Conservation (phyloP, 1,284 basidiomycete genomes). For the Fistulina hepatica region DNA sequence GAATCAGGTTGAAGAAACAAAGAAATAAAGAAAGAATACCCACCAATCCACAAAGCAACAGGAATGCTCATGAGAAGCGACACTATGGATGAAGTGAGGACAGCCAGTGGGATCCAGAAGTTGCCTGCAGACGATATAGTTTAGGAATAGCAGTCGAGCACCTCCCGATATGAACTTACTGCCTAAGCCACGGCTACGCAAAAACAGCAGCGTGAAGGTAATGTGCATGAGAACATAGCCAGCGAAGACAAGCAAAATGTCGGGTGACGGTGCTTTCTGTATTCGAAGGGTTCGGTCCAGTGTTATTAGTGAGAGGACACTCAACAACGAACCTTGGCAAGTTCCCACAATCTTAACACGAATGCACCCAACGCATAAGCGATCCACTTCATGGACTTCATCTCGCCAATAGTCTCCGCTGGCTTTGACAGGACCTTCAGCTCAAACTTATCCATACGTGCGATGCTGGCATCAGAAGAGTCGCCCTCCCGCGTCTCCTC, state of each 20-base stretch:
- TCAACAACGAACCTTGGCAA: conserved; percentile 55
- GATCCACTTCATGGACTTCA: conserved; percentile 76
- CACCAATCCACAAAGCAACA: conserved; percentile 71
- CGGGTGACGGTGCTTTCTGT: conserved; percentile 88
- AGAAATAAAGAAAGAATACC: too few relatives aligned
- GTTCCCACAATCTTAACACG: conserved; percentile 75
- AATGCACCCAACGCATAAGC: conserved; percentile 77
- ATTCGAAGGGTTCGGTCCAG: conserved; percentile 7
- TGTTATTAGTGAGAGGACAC: conserved; percentile 2
- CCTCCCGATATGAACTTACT: not conserved
- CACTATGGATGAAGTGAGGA: conserved; percentile 78
- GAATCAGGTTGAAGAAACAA: too few relatives aligned
- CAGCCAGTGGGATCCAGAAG: conserved; percentile 83
- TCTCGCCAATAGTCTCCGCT: conserved; percentile 46
- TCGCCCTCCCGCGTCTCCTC: too few relatives aligned
- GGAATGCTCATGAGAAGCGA: conserved; percentile 85
- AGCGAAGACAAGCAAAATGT: conserved; percentile 91
- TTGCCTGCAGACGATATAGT: conserved; percentile 36
- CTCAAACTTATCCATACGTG: too few relatives aligned
- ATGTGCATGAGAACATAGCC: conserved; percentile 96
- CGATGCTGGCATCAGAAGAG: too few relatives aligned
- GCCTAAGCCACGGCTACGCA: conserved; percentile 78
- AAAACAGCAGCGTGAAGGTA: conserved; percentile 86
- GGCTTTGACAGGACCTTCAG: too few relatives aligned
- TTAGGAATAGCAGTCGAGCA: not conserved